Conservation (phyloP, 805 yeast genomes). For the Zygoascus bituminiphila region DNA sequence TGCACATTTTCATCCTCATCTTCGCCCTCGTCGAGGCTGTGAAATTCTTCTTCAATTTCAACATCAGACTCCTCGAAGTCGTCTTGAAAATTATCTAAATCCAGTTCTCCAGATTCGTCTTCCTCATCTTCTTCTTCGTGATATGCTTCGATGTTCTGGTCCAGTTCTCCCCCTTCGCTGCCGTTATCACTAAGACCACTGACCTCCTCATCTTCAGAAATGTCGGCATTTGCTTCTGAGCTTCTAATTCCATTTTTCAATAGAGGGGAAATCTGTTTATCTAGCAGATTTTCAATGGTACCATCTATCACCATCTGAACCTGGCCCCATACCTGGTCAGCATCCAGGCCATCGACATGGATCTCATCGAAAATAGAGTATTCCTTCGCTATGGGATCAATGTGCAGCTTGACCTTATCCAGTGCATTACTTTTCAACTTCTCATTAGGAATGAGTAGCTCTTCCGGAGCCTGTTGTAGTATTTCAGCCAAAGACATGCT, state of each 20-base stretch:
- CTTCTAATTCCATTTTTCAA: constrained; percentile 10
- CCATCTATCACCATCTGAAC: constrained; percentile 77
- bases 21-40: constrained; percentile 22
- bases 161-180: constrained; percentile 24
- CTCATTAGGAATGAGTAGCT: constrained; percentile 20
- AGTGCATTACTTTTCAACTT: constrained; percentile 21
- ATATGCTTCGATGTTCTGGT: constrained; percentile 19
- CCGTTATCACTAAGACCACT: constrained; percentile 13
- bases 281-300: constrained; percentile 55
- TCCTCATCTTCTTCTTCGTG: constrained; percentile 16
- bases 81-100: constrained; percentile 25
- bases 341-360: constrained; percentile 76
- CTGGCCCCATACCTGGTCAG: constrained; percentile 91
- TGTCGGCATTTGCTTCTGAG: constrained; percentile 16
- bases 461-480: constrained; percentile 21
- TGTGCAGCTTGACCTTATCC: constrained; percentile 34
- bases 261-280: constrained; percentile 46
- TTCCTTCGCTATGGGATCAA: constrained; percentile 49
- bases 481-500: constrained; percentile 4
- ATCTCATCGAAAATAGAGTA: constrained; percentile 71
- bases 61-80: constrained; percentile 23
- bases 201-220: constrained; percentile 15
- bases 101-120: constrained; percentile 12
- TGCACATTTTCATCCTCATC: constrained; percentile 13
- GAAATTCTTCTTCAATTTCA: constrained; percentile 18